Evolutionary conservation across 345 rosid species (phyloP), one percentile per base, ranked within the genome.

Genomic region (Salix suchowensis): DNA sequence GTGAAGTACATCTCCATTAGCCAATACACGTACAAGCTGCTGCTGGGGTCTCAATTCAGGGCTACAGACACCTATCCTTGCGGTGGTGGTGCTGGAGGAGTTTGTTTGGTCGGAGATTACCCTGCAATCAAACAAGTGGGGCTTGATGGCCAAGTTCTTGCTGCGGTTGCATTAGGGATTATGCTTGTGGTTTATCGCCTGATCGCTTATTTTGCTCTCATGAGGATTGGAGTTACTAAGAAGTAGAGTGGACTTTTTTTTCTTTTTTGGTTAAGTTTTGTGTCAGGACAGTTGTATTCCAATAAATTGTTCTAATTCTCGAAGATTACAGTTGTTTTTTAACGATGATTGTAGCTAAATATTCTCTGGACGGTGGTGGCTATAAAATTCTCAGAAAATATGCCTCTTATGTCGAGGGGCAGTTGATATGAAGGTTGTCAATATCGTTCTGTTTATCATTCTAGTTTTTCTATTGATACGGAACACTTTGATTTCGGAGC

Each of bases 161-260:
- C 84, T 26, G 81, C 72, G 9, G 37, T 82, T 42, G 90, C 85
- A 14, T 69, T 89, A 50, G 85, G 69, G 8, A 21, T 85, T 18
- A 89, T 88, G 91, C 40, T 87, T 48, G 68, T 85, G 34, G 83
- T 81, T 23, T 89, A 81, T 36, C 68, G 91, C 76, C 44, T 88
- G 6, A n/a, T 84, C 75, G 91, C 92, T 54, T 91, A 84, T 74
- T 10, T 84, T 70, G 90, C 88, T 24, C 84, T 84, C 23, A 81
- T 72, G 78, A 83, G 87, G 78, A 70, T 86, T 14, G 92, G 89
- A 30, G 73, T 50, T 13, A 34, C 80, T 39, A 86, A 70, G 34
- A 78, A 71, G 44, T 78, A 78, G 68, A 24, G 5, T 16, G 19
- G 8, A 28, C 0, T 28, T 26, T 34, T 34, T 39, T 64, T 28